Evolutionary conservation across 345 rosid genomes (phyloP), one percentile per base, ranked within the genome.

Genomic region (Citrus hindsii): DNA sequence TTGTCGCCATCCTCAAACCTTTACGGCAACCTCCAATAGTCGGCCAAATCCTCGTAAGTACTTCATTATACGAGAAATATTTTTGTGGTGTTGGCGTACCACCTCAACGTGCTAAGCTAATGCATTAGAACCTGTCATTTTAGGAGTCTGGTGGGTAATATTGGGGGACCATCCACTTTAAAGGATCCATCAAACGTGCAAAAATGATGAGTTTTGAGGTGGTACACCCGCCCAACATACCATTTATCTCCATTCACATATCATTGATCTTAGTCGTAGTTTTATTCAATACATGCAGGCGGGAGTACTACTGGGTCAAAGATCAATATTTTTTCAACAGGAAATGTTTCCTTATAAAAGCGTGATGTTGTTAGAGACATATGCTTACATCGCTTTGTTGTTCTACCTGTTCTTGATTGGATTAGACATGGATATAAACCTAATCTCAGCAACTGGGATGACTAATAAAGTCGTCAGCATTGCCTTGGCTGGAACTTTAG

Each of bases 361-460:
- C n/a, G 42, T 38, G 10, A 27, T 76, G 79, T 63, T 82, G 46
- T 33, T 87, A 37, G 92, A 92, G 88, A 88, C 91, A 16, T 79
- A 86, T 46, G 85, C 88, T 13, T 87, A 84, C 76, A 74, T 89
- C 71, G 91, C 89, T 6, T 78, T 88, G 38, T 73, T 82, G 2
- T 89, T 83, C 85, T 85, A 91, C 76, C 24, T 88, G 67, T 94
- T 92, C 87, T 84, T 89, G 53, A 79, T 89, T 2, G 95, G 97
- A n/a, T 82, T 90, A 37, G 92, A 88, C 62, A 83, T 87, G 84
- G 93, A 92, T 69, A 51, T 87, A 28, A 33, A 82, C 40, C 83
- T 86, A 35, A 79, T 94, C 19, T 63, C 66, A 19, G 48, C 72
- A 82, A 3, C 76, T 80, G 8, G 82, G 82, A 30, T 46, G 51